Evolutionary conservation across 2,329 filamentous ascomycete genomes (phyloP), one percentile per base, ranked within the genome.

Genomic region (Sporothrix dimorphospora): DNA sequence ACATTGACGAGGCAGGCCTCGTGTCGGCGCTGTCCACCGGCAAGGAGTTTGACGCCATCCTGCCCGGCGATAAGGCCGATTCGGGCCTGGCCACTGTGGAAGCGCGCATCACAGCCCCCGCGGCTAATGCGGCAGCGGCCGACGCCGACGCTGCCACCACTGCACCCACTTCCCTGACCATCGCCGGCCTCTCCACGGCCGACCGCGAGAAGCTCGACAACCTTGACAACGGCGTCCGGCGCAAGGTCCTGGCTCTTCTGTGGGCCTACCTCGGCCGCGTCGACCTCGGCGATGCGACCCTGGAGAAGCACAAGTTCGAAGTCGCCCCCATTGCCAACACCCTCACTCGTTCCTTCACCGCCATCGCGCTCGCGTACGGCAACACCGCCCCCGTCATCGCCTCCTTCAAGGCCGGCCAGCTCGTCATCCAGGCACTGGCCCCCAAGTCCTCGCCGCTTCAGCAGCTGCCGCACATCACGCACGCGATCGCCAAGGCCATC

Each of bases 221-320:
- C 76, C 82, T 97, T 73, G 96, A 98, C 67, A 91, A 92, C 76
- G 90, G 91, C 51, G 87, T 89, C 30, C 91, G 93, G 76, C 88
- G 96, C 78, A 98, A 98, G 85, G 91, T 94, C 8, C 85, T 98
- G 59, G 93, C 92, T 68, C 86, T 99, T 72, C 86, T 99, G 19
- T 99, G 97, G 96, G 94, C 96, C 55, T 98, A 99, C 80, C 88
- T 98, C 65, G 93, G 93, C 73, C 92, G 96, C 63, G 86, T 97
- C 71, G 93, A 97, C 78, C 88, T 99, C 30, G 91, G 92, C 57
- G 94, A 97, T 78, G 81, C 88, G 70, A 85, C 87, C 42, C 86
- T 98, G 70, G 91, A 97, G 78, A 90, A 90, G 79, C 90, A 94
- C 81, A 99, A 98, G 84, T 94, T 92, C 80, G 91, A 96, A 80